Evolutionary conservation across 148 eudicot species (phyloP).

Genomic region (Dianthus caryophyllus): DNA sequence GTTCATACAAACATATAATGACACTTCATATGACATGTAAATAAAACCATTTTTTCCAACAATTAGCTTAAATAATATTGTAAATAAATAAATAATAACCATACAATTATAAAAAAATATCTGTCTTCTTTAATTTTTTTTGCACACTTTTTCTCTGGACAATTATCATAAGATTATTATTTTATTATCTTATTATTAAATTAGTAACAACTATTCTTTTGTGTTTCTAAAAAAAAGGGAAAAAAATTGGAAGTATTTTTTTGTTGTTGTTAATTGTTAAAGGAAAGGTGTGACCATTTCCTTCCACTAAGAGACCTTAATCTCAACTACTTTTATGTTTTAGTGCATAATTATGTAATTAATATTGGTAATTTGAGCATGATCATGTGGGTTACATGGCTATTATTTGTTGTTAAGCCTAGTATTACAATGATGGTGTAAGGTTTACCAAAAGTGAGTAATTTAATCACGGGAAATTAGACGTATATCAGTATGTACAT

Average conservation of each 20-base stretch:
- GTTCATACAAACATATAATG: constrained; percentile 41
- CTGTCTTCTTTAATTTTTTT: constrained; percentile 10
- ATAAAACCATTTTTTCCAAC: constrained; percentile 15
- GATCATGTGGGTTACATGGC: constrained; percentile 5
- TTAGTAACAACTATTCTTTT: neutral
- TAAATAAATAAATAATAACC: neutral
- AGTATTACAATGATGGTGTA: constrained; percentile 1
- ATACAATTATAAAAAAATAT: constrained; percentile 9
- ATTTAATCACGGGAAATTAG: too few relatives aligned
- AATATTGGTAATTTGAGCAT: neutral
- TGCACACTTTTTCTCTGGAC: neutral
- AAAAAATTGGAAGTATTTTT: too few relatives aligned
- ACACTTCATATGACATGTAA: constrained; percentile 33
- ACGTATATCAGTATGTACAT: too few relatives aligned
- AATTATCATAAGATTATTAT: neutral
- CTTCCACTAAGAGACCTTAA: constrained; percentile 15
- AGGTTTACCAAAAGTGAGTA: too few relatives aligned
- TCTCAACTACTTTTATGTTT: too few relatives aligned
- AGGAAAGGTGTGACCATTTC: constrained; percentile 23
- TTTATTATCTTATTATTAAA: neutral
- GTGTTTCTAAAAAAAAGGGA: neutral
- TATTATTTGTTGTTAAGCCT: constrained; percentile 17
- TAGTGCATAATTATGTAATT: neutral
- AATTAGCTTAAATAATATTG: too few relatives aligned
- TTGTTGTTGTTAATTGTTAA: constrained; percentile 9